Evolutionary conservation across 371 early-diverging fungal genomes (phyloP), one percentile per base, ranked within the genome.

Genomic region (Mortierella sp.): DNA sequence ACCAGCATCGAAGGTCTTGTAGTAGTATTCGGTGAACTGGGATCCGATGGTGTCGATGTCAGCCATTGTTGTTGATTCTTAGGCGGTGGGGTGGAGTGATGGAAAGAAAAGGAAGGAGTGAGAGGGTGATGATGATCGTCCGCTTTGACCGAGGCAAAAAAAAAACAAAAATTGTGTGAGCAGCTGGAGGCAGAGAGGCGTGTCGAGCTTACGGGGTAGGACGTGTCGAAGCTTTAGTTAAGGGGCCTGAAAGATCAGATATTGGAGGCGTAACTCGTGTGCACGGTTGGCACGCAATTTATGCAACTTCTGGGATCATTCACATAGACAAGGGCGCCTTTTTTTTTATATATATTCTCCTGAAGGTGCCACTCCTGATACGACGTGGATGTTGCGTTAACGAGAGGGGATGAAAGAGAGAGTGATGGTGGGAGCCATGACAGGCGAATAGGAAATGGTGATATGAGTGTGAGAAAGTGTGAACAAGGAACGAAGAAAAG

Each of bases 21-120:
- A 98, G 92, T 98, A 98, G 88, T 81, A 98, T 3, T 93, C 83
- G 78, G 91, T 91, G 88, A 98, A 98, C 82, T 91, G 87, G 72
- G 89, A 88, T 55, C 95, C 97, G 87, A 97, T 76, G 0, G 55
- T 54, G n/a, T 60, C n/a, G 77, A 55, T n/a, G 18, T 76, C 77
- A 35, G 80, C 80, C 85, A 84, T 84, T 75, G 72, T 80, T 71
- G 29, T 75, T 41, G 6, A 18, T 51, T 16, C 4, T 14, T 51
- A 18, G 18, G 7, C 12, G n/a, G 43, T 44, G 32, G 4, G 48
- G 70, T 35, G 48, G 21, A n/a, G 46, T 70, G 32, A 29, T 58
- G 49, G 46, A n/a, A 49, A 44, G n/a, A 11, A 56, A 21, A 65
- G 7, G 46, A 32, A n/a, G 41, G 56, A 7, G 54, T 18, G 38